phyloP scores from a whole-genome alignment of 768 basidiomycete species.

The Saitozyma podzolica region DNA sequence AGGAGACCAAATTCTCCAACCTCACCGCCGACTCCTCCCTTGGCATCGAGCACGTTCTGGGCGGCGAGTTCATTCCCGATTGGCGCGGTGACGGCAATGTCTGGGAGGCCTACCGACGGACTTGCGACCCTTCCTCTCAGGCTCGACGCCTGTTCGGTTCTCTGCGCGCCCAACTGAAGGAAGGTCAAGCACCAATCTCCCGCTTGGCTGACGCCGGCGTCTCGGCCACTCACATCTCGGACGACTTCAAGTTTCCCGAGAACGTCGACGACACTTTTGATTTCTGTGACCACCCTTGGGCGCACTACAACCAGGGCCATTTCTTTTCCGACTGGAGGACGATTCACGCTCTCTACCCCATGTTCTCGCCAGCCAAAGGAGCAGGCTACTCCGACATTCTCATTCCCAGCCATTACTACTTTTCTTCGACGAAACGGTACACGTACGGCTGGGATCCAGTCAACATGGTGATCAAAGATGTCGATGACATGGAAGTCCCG shows the following conservation, averaged over 20 bases:
- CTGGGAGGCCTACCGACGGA: slow-evolving; percentile 94
- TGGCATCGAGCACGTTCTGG: slow-evolving; percentile 62
- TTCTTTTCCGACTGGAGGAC: slow-evolving; percentile 97
- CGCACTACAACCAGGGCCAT: slow-evolving; percentile 84
- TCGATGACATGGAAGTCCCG: slow-evolving; percentile 79
- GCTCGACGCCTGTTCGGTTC: slow-evolving; percentile 83
- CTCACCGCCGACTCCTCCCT: slow-evolving; percentile 58
- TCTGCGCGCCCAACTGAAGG: slow-evolving; percentile 58
- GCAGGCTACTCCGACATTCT: slow-evolving; percentile 83
- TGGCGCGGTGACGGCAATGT: slow-evolving; percentile 79
- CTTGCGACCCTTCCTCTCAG: slow-evolving; percentile 73
- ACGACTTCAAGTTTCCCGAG: slow-evolving; percentile 66
- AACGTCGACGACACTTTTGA: slow-evolving; percentile 67
- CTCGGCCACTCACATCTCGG: slow-evolving; percentile 43
- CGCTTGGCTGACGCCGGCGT: slow-evolving; percentile 53
- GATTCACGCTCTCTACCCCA: slow-evolving; percentile 81
- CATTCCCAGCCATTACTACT: slow-evolving; percentile 96
- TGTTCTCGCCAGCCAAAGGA: slow-evolving; percentile 88
- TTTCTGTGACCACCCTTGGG: slow-evolving; percentile 78
- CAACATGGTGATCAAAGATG: slow-evolving; percentile 68
- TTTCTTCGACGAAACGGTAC: slow-evolving; percentile 73
- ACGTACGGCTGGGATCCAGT: slow-evolving; percentile 89
- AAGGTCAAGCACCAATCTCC: slow-evolving; percentile 51
- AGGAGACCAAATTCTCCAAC: slow-evolving; percentile 72
- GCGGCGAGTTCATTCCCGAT: slow-evolving; percentile 69